Conservation (phyloP, 78 protist species). For the Guillardia theta region DNA sequence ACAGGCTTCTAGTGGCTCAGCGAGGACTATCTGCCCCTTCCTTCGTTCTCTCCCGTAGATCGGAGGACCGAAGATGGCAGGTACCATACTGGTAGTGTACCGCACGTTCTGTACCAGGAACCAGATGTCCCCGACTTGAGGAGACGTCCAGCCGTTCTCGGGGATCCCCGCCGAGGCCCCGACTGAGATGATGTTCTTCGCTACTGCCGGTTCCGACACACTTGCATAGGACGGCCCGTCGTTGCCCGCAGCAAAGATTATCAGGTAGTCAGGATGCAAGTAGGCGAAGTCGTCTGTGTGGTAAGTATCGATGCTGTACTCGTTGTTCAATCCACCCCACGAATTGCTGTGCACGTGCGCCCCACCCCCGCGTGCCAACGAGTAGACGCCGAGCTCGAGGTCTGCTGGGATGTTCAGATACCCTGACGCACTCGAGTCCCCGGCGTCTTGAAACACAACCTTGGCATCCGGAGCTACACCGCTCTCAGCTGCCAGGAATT, state of each 20-base stretch:
- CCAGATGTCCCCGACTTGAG: too few species aligned
- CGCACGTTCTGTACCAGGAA: too few species aligned
- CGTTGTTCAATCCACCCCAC: neutral
- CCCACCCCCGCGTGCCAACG: neutral
- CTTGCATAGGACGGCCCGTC: neutral
- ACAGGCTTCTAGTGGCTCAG: too few species aligned
- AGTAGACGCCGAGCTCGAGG: neutral
- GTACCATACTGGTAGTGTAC: too few species aligned
- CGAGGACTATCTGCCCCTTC: too few species aligned
- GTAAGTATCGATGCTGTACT: neutral
- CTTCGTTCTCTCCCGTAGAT: too few species aligned
- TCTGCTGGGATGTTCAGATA: neutral
- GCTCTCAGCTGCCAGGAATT: neutral
- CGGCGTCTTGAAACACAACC: neutral
- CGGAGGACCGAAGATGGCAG: too few species aligned
- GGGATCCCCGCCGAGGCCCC: neutral
- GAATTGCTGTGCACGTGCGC: constrained; percentile 24
- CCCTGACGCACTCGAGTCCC: neutral
- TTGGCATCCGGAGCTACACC: neutral
- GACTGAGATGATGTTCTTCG: neutral
- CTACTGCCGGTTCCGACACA: neutral
- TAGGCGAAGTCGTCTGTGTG: neutral
- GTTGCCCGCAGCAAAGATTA: constrained; percentile 47
- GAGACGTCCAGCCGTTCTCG: too few species aligned
- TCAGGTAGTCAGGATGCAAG: constrained; percentile 1